These are phyloP conservation scores for Chaetothyriales sp. DNA, from an alignment of 2,329 filamentous ascomycete species.

Conservation along the genomic window DNA sequence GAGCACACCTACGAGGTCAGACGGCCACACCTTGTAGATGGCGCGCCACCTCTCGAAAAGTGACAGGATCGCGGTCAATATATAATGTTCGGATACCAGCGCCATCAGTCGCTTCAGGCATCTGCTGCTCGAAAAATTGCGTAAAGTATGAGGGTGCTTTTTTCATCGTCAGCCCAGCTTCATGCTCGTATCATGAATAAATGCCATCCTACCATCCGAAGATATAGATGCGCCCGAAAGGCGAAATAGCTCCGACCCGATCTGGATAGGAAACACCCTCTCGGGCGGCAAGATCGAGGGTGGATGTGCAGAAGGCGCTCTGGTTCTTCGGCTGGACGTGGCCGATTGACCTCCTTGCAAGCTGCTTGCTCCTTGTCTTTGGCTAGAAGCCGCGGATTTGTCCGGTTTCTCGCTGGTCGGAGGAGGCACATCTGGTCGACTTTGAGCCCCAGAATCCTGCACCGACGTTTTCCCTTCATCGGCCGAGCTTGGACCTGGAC, in stretches of 20 bases:
- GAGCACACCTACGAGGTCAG: neutral
- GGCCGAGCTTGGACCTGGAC: conserved; percentile 10
- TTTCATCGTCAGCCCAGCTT: conserved; percentile 24
- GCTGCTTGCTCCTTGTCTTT: neutral
- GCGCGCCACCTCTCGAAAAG: conserved; percentile 75
- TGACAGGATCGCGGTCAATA: conserved; percentile 82
- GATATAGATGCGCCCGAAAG: conserved; percentile 55
- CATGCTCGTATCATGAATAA: neutral
- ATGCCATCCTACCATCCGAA: conserved; percentile 47
- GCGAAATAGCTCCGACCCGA: conserved; percentile 53
- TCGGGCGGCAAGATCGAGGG: conserved; percentile 34
- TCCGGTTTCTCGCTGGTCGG: neutral
- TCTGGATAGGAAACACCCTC: conserved; percentile 55
- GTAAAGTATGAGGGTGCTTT: conserved; percentile 96
- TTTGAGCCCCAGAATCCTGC: neutral
- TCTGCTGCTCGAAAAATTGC: conserved; percentile 75
- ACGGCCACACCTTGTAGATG: conserved; percentile 55
- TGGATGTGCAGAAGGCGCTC: conserved; percentile 12
- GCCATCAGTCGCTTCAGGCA: conserved; percentile 47
- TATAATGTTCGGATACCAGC: conserved; percentile 65
- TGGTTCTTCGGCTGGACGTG: conserved; percentile 5
- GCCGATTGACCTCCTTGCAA: neutral
- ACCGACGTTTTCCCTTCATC: conserved; percentile 9
- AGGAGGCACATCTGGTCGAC: neutral
- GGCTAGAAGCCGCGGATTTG: neutral